Evolutionary conservation across 1,139 yeast species (phyloP).

Genomic region (Suhomyces wounanorum): DNA sequence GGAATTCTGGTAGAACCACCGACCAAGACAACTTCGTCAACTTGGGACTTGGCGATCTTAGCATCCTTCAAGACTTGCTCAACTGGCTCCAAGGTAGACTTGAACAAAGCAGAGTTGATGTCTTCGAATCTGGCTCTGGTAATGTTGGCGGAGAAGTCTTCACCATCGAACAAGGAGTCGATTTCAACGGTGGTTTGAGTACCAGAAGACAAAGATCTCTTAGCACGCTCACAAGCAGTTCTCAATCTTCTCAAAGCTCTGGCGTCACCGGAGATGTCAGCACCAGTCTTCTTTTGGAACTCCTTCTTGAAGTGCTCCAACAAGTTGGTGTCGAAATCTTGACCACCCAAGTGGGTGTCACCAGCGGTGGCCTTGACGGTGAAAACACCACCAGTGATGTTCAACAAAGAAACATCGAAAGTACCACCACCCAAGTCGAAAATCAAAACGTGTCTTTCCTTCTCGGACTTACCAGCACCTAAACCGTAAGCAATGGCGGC

Average conservation of each 20-base stretch:
- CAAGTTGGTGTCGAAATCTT: conserved; percentile 97
- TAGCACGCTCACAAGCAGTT: conserved; percentile 99
- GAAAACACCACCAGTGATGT: conserved; percentile 98
- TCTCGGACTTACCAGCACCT: conserved; percentile 88
- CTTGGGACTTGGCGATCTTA: conserved; percentile 83
- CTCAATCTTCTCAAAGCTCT: conserved; percentile 98
- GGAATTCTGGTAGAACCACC: conserved; percentile 99
- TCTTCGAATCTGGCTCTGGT: conserved; percentile 99
- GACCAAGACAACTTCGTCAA: conserved; percentile 95
- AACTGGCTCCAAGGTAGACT: conserved; percentile 95
- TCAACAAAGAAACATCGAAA: conserved; percentile 94
- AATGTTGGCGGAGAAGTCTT: conserved; percentile 93
- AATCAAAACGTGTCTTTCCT: conserved; percentile 87
- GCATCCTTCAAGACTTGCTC: conserved; percentile 98
- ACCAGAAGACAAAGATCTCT: conserved; percentile 97
- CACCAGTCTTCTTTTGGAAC: conserved; percentile 96
- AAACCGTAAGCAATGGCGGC: conserved; percentile 99
- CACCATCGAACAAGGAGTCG: conserved; percentile 95
- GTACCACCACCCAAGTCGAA: conserved; percentile 99
- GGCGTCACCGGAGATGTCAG: conserved; percentile 87
- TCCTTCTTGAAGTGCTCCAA: conserved; percentile 92
- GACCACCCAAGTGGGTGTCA: conserved; percentile 99
- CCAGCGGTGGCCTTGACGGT: conserved; percentile 99
- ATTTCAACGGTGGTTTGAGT: conserved; percentile 97
- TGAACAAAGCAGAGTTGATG: conserved; percentile 92